Evolutionary conservation across 257 asterid species (phyloP), one percentile per base, ranked within the genome.

Genomic region (Avicennia marina): DNA sequence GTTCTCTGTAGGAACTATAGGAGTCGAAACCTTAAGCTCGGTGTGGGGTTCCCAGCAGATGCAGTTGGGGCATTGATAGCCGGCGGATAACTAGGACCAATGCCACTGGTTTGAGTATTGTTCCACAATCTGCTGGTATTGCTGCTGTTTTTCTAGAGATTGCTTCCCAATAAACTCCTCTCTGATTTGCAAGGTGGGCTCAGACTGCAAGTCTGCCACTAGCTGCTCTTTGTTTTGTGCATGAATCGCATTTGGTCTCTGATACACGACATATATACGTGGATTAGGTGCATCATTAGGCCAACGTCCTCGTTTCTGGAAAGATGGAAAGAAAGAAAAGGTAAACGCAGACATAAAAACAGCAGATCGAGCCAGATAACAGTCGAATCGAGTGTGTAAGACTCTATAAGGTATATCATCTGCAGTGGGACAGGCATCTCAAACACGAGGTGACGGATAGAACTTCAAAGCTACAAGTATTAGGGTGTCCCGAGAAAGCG

Each of bases 101-200:
- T 56, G 53, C 68, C 60, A 16, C 72, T 72, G 25, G 41, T 54
- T 63, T 46, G 82, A 73, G 60, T 75, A 68, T 36, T 61, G 76
- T 21, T 78, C 89, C 58, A 49, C 49, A 15, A 70, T 68, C 66
- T 75, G 76, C 73, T 84, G 81, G 72, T 78, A 80, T 19, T 70
- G 85, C 62, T 77, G 83, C 32, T 64, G 72, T 72, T 86, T 75
- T 31, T 76, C 63, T 24, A 75, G 88, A 48, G 84, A 82, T 75
- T 82, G 87, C 41, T 71, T 68, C 22, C 69, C 63, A 13, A 84
- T 81, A 64, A 78, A 67, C 62, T 81, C 94, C 27, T 67, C 82
- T 78, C 59, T 56, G 77, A 62, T 41, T 75, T 26, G 81, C 79
- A 63, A 80, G 87, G 21, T 47, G 74, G 13, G 79, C 66, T 27